These are phyloP conservation scores for Lentithecium fluviatile DNA, from an alignment of 495 filamentous ascomycete genomes.

Conservation along the genomic window DNA sequence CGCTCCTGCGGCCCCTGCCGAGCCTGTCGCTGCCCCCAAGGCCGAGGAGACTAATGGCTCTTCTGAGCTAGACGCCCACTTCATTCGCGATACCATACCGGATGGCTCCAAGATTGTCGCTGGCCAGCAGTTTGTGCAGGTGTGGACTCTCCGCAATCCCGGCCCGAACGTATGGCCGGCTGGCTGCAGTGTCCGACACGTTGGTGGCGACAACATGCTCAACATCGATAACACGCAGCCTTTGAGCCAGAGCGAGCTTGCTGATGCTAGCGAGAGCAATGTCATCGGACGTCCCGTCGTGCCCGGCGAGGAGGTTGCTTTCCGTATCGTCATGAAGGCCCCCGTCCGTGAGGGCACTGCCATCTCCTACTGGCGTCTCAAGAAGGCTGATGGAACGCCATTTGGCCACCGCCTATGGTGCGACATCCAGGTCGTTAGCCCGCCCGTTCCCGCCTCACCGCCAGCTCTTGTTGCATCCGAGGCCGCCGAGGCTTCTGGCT, in stretches of 20 bases:
- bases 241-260: conserved; percentile 67
- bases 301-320: conserved; percentile 71
- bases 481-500: background rate
- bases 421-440: conserved; percentile 58
- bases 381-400: conserved; percentile 70
- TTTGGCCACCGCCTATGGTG: conserved; percentile 97
- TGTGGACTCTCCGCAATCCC: conserved; percentile 87
- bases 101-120: conserved; percentile 74
- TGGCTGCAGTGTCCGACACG: conserved; percentile 85
- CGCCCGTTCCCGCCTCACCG: conserved; percentile 10
- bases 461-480: background rate
- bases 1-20: conserved; percentile 13
- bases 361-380: conserved; percentile 96
- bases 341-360: conserved; percentile 68
- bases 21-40: background rate
- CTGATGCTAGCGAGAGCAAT: conserved; percentile 76
- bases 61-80: conserved; percentile 65
- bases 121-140: conserved; percentile 75
- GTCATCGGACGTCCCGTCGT: conserved; percentile 65
- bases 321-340: conserved; percentile 80
- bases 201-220: conserved; percentile 94
- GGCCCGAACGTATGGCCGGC: conserved; percentile 78
- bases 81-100: conserved; percentile 70
- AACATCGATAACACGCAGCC: conserved; percentile 76
- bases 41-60: background rate